Evolutionary conservation across 805 yeast species (phyloP).

Genomic region (Debaryomyces castellii): DNA sequence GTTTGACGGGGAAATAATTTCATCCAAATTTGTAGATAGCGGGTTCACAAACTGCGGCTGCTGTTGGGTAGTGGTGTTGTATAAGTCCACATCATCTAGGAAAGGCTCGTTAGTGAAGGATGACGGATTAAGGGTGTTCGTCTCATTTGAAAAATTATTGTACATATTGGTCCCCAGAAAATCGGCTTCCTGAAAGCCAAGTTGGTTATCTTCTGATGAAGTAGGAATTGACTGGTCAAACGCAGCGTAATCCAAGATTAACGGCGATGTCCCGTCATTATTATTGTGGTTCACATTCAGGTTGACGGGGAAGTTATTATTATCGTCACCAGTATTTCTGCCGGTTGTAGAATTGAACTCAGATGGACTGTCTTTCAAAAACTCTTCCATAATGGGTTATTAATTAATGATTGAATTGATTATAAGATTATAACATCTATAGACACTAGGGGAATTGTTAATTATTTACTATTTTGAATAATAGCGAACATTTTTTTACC

Average conservation of each 20-base stretch:
- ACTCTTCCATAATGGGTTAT: slow-evolving; percentile 26
- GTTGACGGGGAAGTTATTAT: neutral
- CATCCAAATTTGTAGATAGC: slow-evolving; percentile 31
- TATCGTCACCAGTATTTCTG: neutral
- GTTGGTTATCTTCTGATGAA: neutral
- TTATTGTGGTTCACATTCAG: neutral
- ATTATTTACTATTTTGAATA: neutral
- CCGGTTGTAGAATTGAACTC: slow-evolving; percentile 12
- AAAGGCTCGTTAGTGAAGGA: slow-evolving; percentile 29
- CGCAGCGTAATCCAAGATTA: slow-evolving; percentile 1
- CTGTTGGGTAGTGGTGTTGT: slow-evolving; percentile 9
- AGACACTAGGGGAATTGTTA: neutral
- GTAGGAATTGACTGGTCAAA: neutral
- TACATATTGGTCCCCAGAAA: slow-evolving; percentile 1
- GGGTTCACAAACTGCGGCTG: slow-evolving; percentile 14
- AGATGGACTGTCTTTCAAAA: slow-evolving; percentile 32
- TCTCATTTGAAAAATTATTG: slow-evolving; percentile 17
- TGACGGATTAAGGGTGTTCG: slow-evolving; percentile 11
- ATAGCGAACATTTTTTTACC: neutral
- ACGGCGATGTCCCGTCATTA: neutral
- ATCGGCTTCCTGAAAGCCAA: neutral
- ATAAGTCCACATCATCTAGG: slow-evolving; percentile 28
- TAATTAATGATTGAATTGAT: neutral
- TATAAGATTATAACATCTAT: neutral
- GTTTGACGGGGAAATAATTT: slow-evolving; percentile 24